Conservation (phyloP, 2,329 filamentous ascomycete genomes). For the Leptographium procerum region DNA sequence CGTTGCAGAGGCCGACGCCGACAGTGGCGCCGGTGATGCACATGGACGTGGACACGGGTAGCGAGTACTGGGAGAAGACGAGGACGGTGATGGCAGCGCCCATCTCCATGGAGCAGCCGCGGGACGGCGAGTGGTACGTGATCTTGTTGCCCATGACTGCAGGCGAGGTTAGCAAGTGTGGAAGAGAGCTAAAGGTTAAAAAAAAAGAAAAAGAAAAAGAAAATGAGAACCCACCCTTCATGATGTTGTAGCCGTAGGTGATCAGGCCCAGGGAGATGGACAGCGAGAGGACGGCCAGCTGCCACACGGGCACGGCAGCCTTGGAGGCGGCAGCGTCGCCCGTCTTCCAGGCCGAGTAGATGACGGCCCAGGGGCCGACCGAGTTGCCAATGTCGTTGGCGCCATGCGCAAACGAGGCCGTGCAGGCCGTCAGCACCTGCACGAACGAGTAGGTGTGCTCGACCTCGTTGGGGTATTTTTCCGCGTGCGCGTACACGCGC, state of each 20-base stretch:
- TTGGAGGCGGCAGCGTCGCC: constrained; percentile 50
- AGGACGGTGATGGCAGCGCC: constrained; percentile 67
- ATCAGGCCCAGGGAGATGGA: constrained; percentile 56
- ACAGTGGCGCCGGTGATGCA: constrained; percentile 73
- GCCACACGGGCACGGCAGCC: constrained; percentile 60
- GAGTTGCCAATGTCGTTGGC: constrained; percentile 69
- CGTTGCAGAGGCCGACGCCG: constrained; percentile 68
- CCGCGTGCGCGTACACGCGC: constrained; percentile 51
- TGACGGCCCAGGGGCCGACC: constrained; percentile 57
- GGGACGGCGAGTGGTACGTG: constrained; percentile 52
- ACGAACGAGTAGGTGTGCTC: constrained; percentile 60
- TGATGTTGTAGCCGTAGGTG: constrained; percentile 75
- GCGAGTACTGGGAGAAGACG: constrained; percentile 62
- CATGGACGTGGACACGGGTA: constrained; percentile 68
- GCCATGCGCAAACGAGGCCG: constrained; percentile 63
- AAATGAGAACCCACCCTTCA: constrained; percentile 49
- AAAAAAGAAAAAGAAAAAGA: no score
- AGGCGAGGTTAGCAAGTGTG: constrained; percentile 13
- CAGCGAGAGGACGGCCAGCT: constrained; percentile 56
- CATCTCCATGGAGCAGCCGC: constrained; percentile 64
- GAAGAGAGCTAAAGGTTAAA: no score
- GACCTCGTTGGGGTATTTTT: constrained; percentile 58
- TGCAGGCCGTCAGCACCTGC: constrained; percentile 57
- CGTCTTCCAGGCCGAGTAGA: constrained; percentile 56
- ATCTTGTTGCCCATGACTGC: constrained; percentile 72